phyloP scores from a whole-genome alignment of 805 yeast genomes.

The Starmerella lactis-condensi region DNA sequence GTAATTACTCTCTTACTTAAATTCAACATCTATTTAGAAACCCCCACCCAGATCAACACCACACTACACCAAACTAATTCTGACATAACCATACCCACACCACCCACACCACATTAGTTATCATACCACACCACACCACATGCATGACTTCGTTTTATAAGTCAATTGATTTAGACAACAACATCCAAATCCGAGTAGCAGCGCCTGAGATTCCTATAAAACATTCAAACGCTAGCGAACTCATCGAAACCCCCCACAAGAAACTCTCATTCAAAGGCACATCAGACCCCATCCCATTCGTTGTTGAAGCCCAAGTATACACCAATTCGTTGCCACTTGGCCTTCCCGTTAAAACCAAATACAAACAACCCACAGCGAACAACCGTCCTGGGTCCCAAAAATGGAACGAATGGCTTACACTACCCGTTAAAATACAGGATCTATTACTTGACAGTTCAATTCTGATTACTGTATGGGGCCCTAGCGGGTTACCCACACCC shows the following conservation, averaged over 20 bases:
- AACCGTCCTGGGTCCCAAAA: slow-evolving; percentile 15
- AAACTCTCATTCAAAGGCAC: slow-evolving; percentile 20
- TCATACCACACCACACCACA: too few species aligned
- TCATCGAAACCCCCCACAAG: slow-evolving; percentile 31
- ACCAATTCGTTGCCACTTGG: slow-evolving; percentile 32
- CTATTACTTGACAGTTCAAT: slow-evolving; percentile 45
- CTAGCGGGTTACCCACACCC: slow-evolving; percentile 30
- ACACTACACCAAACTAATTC: too few species aligned
- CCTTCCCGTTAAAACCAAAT: slow-evolving; percentile 32
- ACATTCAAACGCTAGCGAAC: slow-evolving; percentile 28
- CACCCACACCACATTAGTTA: too few species aligned
- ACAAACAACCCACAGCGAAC: slow-evolving; percentile 25
- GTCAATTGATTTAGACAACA: slow-evolving; percentile 36
- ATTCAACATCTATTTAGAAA: too few species aligned
- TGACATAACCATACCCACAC: too few species aligned
- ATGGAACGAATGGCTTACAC: slow-evolving; percentile 56
- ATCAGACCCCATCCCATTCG: slow-evolving; percentile 13
- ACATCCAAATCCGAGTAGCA: slow-evolving; percentile 32
- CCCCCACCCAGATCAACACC: too few species aligned
- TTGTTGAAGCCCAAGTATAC: slow-evolving; percentile 31
- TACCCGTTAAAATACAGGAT: slow-evolving; percentile 58
- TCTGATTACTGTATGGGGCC: slow-evolving; percentile 50
- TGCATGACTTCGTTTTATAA: slow-evolving; percentile 32
- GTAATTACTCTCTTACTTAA: too few species aligned
- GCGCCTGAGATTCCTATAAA: slow-evolving; percentile 30